Conservation (phyloP, 2,329 filamentous ascomycete genomes). For the Graphilbum ipis-grandicollis region DNA sequence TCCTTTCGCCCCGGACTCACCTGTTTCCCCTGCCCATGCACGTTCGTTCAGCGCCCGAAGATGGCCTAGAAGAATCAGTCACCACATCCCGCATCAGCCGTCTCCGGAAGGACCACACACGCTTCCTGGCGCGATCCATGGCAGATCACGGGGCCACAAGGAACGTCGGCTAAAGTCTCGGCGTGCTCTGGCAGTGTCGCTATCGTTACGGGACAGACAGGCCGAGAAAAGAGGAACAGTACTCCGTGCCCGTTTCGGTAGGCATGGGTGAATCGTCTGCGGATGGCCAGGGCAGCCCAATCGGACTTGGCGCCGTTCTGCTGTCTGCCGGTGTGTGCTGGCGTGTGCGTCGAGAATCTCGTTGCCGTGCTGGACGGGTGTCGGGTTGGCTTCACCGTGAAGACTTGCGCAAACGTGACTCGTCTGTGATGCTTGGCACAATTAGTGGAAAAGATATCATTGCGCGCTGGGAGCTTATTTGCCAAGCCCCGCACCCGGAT, state of each 20-base stretch:
- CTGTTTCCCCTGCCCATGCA: conserved; percentile 78
- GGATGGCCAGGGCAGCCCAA: not conserved
- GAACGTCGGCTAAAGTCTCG: conserved; percentile 5
- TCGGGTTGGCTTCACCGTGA: too few species aligned
- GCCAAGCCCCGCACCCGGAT: conserved; percentile 6
- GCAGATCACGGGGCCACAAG: conserved; percentile 17
- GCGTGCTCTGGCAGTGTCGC: not conserved
- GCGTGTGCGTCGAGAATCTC: too few species aligned
- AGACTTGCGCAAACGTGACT: not conserved
- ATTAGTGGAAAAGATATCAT: too few species aligned
- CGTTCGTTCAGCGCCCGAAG: conserved; percentile 74
- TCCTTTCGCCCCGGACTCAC: too few species aligned
- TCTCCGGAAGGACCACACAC: conserved; percentile 30
- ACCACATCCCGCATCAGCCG: too few species aligned
- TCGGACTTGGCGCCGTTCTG: not conserved
- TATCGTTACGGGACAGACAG: conserved; percentile 24
- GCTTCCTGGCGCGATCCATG: conserved; percentile 51
- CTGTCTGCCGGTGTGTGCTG: not conserved
- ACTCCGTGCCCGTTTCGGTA: conserved; percentile 23
- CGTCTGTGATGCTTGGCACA: too few species aligned
- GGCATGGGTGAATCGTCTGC: conserved; percentile 19
- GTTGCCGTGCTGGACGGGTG: too few species aligned
- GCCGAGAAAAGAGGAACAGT: conserved; percentile 22
- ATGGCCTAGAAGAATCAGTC: conserved; percentile 56
- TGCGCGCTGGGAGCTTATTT: too few species aligned